These are phyloP conservation scores for Thraustotheca clavata DNA, from an alignment of 352 stramenopile species.

Conservation along the genomic window DNA sequence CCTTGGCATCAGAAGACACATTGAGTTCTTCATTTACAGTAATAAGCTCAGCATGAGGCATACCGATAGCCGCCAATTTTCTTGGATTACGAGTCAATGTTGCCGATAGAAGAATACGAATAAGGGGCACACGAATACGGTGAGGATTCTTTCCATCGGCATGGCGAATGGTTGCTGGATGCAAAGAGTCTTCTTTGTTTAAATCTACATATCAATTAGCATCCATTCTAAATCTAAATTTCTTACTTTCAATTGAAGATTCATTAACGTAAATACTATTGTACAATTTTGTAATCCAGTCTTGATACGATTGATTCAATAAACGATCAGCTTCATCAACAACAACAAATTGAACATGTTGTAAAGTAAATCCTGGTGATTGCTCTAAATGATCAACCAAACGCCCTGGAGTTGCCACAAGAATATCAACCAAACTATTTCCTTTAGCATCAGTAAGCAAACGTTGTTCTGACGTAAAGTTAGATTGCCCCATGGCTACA, in stretches of 20 bases:
- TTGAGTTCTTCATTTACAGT: constrained; percentile 37
- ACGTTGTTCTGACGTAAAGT: constrained; percentile 76
- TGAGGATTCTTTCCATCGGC: constrained; percentile 75
- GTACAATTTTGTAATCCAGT: constrained; percentile 93
- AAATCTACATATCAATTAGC: constrained; percentile 14
- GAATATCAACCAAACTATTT: constrained; percentile 89
- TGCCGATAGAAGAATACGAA: constrained; percentile 95
- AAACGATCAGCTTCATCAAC: constrained; percentile 97
- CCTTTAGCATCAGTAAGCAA: constrained; percentile 49
- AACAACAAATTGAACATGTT: constrained; percentile 95
- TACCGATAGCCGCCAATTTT: constrained; percentile 91
- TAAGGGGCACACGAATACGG: constrained; percentile 77
- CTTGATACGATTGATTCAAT: constrained; percentile 96
- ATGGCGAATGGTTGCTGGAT: constrained; percentile 38
- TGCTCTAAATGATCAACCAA: constrained; percentile 96
- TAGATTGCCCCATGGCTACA: constrained; percentile 87
- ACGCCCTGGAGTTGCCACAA: constrained; percentile 95
- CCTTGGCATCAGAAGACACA: background rate
- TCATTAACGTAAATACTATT: constrained; percentile 51
- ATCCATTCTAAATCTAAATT: too few relatives aligned
- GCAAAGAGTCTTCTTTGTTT: background rate
- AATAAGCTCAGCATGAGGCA: constrained; percentile 94
- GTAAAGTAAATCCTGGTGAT: constrained; percentile 95
- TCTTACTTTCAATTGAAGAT: constrained; percentile 16
- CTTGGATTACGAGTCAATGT: constrained; percentile 96